These are phyloP conservation scores for Fusarium metavorans DNA, from an alignment of 2,329 filamentous ascomycete species.

Conservation along the genomic window DNA sequence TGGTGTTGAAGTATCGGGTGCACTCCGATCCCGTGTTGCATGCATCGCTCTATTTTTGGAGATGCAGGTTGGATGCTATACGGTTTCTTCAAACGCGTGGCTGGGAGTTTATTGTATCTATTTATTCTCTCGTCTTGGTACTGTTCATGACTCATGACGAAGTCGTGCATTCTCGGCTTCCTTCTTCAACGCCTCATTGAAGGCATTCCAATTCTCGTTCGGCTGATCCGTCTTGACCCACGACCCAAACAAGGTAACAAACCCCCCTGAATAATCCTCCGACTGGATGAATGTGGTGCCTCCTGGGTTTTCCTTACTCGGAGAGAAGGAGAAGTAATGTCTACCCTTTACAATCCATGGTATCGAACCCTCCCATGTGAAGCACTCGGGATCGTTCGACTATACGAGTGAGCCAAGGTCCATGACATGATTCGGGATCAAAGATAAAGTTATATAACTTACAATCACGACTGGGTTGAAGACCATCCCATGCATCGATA, in stretches of 20 bases:
- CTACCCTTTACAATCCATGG: slow-evolving; percentile 1
- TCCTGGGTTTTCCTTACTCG: slow-evolving; percentile 25
- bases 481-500: slow-evolving; percentile 20
- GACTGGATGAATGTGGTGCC: slow-evolving; percentile 27
- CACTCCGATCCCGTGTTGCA: background rate
- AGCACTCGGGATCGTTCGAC: slow-evolving; percentile 17
- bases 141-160: background rate
- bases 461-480: slow-evolving; percentile 21
- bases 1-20: background rate
- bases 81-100: background rate
- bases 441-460: background rate
- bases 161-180: slow-evolving; percentile 16
- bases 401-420: background rate
- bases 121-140: background rate
- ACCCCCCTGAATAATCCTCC: slow-evolving; percentile 16
- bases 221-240: slow-evolving; percentile 21
- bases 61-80: background rate
- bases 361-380: slow-evolving; percentile 26
- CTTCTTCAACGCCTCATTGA: slow-evolving; percentile 23
- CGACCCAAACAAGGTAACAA: slow-evolving; percentile 7
- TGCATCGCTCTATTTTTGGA: background rate
- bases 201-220: slow-evolving; percentile 17
- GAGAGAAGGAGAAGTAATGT: slow-evolving; percentile 26
- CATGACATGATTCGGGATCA: background rate
- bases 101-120: background rate